Percentiles rank a stretch among this genome's conserved stretches.
Evolutionary conservation across 1,284 basidiomycete species (phyloP).

Genomic region (Puccinia brachypodii): DNA sequence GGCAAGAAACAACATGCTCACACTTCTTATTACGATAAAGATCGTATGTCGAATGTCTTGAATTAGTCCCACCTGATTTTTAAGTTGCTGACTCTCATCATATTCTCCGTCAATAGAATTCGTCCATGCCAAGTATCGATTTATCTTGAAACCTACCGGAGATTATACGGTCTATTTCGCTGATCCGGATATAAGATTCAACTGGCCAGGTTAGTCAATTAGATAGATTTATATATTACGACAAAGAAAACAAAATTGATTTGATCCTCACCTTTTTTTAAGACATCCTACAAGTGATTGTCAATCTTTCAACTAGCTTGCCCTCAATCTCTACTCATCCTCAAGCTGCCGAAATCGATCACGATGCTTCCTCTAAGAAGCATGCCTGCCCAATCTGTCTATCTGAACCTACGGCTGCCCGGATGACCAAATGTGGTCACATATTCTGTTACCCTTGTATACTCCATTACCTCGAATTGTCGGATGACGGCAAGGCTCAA

Average conservation of each 20-base stretch:
- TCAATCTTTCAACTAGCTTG: slow-evolving; percentile 67
- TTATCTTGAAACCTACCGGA: slow-evolving; percentile 84
- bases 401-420: slow-evolving; percentile 80
- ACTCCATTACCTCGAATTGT: slow-evolving; percentile 79
- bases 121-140: slow-evolving; percentile 89
- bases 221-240: neutral
- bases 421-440: slow-evolving; percentile 98
- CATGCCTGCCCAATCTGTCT: slow-evolving; percentile 85
- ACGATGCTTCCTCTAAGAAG: slow-evolving; percentile 47
- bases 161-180: slow-evolving; percentile 94
- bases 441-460: slow-evolving; percentile 62
- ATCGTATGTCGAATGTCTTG: slow-evolving; percentile 45
- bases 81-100: slow-evolving; percentile 16
- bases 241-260: no score
- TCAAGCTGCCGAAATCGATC: slow-evolving; percentile 49
- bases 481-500: slow-evolving; percentile 71
- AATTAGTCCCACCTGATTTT: neutral
- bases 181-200: slow-evolving; percentile 67
- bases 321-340: slow-evolving; percentile 49
- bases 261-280: no score
- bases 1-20: slow-evolving; percentile 23
- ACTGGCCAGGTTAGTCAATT: slow-evolving; percentile 38
- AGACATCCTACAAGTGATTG: slow-evolving; percentile 92
- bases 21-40: slow-evolving; percentile 31
- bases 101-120: slow-evolving; percentile 64